These are phyloP conservation scores for Thyridium curvatum DNA, from an alignment of 2,329 filamentous ascomycete species.

Conservation along the genomic window DNA sequence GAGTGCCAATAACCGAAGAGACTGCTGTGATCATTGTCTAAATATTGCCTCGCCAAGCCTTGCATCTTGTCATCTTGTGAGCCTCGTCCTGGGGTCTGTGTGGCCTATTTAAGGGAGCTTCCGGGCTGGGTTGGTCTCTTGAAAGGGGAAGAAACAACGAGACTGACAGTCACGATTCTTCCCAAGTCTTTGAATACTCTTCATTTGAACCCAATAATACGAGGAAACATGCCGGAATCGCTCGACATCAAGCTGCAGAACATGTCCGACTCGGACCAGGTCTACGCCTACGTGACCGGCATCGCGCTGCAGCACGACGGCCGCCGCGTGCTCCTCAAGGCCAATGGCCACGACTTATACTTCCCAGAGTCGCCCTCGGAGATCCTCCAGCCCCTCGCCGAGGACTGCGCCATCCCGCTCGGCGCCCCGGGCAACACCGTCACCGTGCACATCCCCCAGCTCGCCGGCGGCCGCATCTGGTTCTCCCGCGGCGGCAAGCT, in stretches of 20 bases:
- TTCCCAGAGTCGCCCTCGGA: conserved; percentile 45
- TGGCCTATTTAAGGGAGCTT: no score
- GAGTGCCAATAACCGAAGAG: no score
- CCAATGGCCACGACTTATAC: conserved; percentile 46
- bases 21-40: no score
- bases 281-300: conserved; percentile 62
- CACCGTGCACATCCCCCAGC: conserved; percentile 52
- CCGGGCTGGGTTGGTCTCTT: no score
- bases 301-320: conserved; percentile 41
- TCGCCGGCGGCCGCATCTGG: conserved; percentile 60
- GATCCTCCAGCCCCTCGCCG: conserved; percentile 41
- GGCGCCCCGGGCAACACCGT: conserved; percentile 47
- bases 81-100: no score
- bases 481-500: conserved; percentile 50
- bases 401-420: conserved; percentile 54
- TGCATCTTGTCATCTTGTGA: no score
- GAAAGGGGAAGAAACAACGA: no score
- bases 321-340: conserved; percentile 28
- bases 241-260: conserved; percentile 52
- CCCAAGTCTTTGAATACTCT: no score
- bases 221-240: conserved; percentile 32
- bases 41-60: no score
- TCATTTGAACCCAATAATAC: no score
- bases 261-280: conserved; percentile 41
- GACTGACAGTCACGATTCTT: no score